A percentile compares a stretch with the other conserved stretches of the same genome.
phyloP scores from a whole-genome alignment of 495 filamentous ascomycete species.

The Xylona heveae region DNA sequence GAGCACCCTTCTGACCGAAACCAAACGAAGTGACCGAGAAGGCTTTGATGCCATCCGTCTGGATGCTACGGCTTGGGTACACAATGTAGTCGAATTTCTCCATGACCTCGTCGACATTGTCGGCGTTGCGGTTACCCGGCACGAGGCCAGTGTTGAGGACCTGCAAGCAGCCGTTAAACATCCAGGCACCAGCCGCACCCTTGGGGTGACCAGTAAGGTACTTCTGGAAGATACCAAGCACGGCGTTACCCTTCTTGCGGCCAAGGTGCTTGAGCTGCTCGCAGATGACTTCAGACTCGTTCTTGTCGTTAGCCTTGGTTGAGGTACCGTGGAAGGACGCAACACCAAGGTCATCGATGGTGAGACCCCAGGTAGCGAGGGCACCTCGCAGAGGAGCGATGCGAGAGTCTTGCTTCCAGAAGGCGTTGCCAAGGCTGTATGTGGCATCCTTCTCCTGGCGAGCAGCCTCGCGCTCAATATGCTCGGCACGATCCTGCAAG shows the following conservation, averaged over 20 bases:
- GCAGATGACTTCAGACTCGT: constrained; percentile 94
- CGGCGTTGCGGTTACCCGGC: constrained; percentile 91
- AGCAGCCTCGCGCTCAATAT: constrained; percentile 73
- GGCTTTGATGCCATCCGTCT: constrained; percentile 94
- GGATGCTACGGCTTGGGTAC: constrained; percentile 84
- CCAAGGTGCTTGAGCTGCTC: constrained; percentile 92
- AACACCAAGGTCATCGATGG: constrained; percentile 84
- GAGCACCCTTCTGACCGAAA: constrained; percentile 97
- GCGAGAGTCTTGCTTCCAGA: constrained; percentile 87
- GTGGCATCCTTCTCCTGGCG: constrained; percentile 84
- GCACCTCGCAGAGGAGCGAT: constrained; percentile 92
- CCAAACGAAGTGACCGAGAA: constrained; percentile 98
- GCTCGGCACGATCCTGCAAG: constrained; percentile 59
- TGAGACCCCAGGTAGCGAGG: constrained; percentile 92
- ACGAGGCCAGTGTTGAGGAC: constrained; percentile 84
- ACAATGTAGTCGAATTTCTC: constrained; percentile 96
- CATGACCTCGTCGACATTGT: constrained; percentile 91
- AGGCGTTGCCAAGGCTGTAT: constrained; percentile 83
- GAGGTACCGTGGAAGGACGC: constrained; percentile 98
- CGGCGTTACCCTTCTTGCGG: constrained; percentile 83
- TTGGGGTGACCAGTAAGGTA: constrained; percentile 98
- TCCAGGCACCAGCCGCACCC: constrained; percentile 97
- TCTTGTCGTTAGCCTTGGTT: constrained; percentile 98
- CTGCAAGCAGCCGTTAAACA: constrained; percentile 96
- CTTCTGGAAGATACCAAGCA: constrained; percentile 98